These are phyloP conservation scores for Glaciozyma martinii DNA, from an alignment of 768 basidiomycete genomes.

Conservation along the genomic window DNA sequence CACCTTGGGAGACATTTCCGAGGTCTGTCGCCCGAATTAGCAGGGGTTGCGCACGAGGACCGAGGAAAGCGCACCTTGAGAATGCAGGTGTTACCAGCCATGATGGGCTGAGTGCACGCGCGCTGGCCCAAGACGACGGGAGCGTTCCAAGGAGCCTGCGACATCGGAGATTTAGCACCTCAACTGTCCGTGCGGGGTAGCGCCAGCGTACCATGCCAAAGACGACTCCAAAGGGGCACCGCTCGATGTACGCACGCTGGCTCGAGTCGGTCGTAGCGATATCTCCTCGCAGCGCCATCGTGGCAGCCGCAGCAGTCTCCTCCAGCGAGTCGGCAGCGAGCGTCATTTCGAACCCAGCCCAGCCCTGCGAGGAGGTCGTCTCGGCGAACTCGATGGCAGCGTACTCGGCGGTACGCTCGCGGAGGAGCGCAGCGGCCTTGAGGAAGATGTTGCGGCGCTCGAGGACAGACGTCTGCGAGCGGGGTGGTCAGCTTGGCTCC, in stretches of 20 bases:
- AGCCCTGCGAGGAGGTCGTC: slow-evolving; percentile 19
- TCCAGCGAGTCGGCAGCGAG: slow-evolving; percentile 25
- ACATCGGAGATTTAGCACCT: not conserved
- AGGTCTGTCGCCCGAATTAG: slow-evolving; percentile 31
- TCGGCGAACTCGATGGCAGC: slow-evolving; percentile 20
- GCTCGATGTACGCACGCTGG: slow-evolving; percentile 6
- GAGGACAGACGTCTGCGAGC: slow-evolving; percentile 3
- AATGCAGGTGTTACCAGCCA: slow-evolving; percentile 42
- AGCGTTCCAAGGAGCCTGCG: slow-evolving; percentile 15
- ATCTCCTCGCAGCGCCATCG: slow-evolving; percentile 26
- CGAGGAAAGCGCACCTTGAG: slow-evolving; percentile 32
- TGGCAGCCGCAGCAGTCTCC: slow-evolving; percentile 24
- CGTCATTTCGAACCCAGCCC: slow-evolving; percentile 13
- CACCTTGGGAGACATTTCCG: slow-evolving; percentile 38
- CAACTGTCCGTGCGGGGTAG: not conserved
- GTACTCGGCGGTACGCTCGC: slow-evolving; percentile 17
- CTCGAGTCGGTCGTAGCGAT: slow-evolving; percentile 5
- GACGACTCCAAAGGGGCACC: slow-evolving; percentile 30
- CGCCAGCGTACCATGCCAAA: slow-evolving; percentile 21
- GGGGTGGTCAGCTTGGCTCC: not conserved
- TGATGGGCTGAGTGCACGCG: slow-evolving; percentile 39
- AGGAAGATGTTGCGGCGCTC: slow-evolving; percentile 30
- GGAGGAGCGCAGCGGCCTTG: slow-evolving; percentile 19
- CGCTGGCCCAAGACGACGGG: slow-evolving; percentile 35
- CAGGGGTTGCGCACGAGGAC: not conserved